Conservation (phyloP, 1,284 basidiomycete genomes). For the Pyrrhoderma noxium region DNA sequence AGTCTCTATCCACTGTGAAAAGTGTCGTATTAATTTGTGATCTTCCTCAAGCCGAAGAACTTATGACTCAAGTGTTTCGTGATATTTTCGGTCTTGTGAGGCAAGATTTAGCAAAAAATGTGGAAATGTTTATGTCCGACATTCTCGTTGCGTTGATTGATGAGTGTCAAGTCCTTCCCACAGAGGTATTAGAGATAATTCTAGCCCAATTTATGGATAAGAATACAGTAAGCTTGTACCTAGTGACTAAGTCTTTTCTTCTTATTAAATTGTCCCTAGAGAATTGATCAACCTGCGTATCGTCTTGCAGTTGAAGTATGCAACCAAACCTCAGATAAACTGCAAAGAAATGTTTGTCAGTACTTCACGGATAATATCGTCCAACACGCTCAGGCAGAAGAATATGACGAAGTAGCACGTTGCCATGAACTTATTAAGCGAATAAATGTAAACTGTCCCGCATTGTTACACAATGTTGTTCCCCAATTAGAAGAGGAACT, state of each 20-base stretch:
- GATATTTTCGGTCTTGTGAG: slow-evolving; percentile 77
- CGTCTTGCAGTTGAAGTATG: slow-evolving; percentile 87
- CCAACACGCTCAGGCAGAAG: slow-evolving; percentile 47
- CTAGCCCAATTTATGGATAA: slow-evolving; percentile 83
- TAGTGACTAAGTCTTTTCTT: not conserved
- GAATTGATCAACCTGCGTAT: slow-evolving; percentile 70
- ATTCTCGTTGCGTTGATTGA: slow-evolving; percentile 88
- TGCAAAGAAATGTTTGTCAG: slow-evolving; percentile 85
- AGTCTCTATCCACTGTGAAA: slow-evolving; percentile 90
- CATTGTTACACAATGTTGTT: slow-evolving; percentile 82
- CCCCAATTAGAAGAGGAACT: slow-evolving; percentile 92
- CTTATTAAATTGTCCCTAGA: slow-evolving; percentile 33
- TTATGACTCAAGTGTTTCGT: slow-evolving; percentile 79
- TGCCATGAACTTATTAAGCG: slow-evolving; percentile 85
- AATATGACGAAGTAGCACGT: slow-evolving; percentile 58
- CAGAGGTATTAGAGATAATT: slow-evolving; percentile 74
- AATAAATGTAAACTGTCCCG: slow-evolving; percentile 76
- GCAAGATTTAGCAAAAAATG: slow-evolving; percentile 81
- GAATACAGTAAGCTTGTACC: slow-evolving; percentile 23
- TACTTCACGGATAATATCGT: slow-evolving; percentile 89
- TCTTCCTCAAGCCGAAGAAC: slow-evolving; percentile 78
- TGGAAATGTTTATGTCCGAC: slow-evolving; percentile 83
- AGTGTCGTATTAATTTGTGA: slow-evolving; percentile 92
- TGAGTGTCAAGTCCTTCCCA: slow-evolving; percentile 70
- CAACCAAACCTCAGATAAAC: slow-evolving; percentile 74